Conservation (phyloP, 305 asterid species). For the Fraxinus platypoda region DNA sequence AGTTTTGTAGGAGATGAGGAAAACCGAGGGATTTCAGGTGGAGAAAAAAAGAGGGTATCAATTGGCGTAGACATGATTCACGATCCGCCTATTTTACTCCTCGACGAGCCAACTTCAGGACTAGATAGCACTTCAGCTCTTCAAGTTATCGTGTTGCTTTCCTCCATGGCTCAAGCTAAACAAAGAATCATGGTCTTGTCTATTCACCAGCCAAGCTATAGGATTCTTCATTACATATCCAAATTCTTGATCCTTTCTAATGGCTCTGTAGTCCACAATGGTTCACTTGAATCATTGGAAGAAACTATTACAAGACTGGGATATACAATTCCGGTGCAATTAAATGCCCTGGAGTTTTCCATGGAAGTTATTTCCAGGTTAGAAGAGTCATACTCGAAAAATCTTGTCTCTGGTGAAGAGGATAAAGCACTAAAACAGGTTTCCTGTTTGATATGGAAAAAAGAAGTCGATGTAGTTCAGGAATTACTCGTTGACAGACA, state of each 20-base stretch:
- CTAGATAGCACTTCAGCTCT: constrained; percentile 90
- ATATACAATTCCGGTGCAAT: constrained; percentile 62
- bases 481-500: background rate
- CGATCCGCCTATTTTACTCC: constrained; percentile 69
- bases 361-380: constrained; percentile 71
- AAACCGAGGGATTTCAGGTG: constrained; percentile 81
- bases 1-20: constrained; percentile 81
- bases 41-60: constrained; percentile 80
- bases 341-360: constrained; percentile 81
- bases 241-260: constrained; percentile 70
- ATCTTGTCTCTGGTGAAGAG: constrained; percentile 20
- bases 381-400: constrained; percentile 36
- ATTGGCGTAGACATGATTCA: constrained; percentile 89
- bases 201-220: constrained; percentile 83
- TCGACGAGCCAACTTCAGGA: constrained; percentile 93
- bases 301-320: constrained; percentile 48
- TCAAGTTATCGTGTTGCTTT: constrained; percentile 71
- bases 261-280: constrained; percentile 68
- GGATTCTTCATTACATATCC: constrained; percentile 64
- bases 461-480: constrained; percentile 2
- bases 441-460: constrained; percentile 19
- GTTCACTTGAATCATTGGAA: constrained; percentile 68
- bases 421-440: background rate
- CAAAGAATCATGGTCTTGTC: constrained; percentile 63
- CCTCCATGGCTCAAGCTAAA: constrained; percentile 69